Base-by-base conservation (phyloP, 2,329 filamentous ascomycete genomes). In the Colletotrichum phormii region DNA sequence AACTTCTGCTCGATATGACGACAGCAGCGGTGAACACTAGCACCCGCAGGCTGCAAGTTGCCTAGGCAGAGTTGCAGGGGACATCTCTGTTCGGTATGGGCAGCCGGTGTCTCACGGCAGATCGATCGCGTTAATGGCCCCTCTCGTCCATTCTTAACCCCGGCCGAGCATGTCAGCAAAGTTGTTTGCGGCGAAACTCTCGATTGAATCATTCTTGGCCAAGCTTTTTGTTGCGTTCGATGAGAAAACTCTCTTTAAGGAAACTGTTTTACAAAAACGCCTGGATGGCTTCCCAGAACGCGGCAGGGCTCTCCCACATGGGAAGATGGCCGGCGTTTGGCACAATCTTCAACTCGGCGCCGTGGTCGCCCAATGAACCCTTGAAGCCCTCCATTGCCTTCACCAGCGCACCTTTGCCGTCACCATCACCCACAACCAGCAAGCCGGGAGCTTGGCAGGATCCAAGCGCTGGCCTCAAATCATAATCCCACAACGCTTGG, bases 361-460 rank as follows among this genome's bases (percentile, higher is more conserved):
- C 89, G 0, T 81, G 79, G 11, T 84, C 80, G 0, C 92, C 91
- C 54, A 94, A 80, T 22, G 84, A 80, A 0, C 82, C 86, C 67
- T 87, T 90, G 87, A 95, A 94, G 15, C 90, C 90, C 66, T 92
- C 90, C 94, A 97, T 97, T 4, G 92, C 93, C 84, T 91, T 91
- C 0, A 94, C 93, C 65, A 97, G 79, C 1, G 93, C 92, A 1
- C 89, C 89, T 76, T 88, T 89, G 0, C 91, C 94, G 78, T 97
- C 95, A 0, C 87, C 88, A 15, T 91, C 90, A 1, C 94, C 94
- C 0, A 92, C 94, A 0, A 95, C 88, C 65, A 97, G 89, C 64
- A 94, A 80, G 0, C 90, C 92, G 0, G 90, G 90, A 0, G 91
- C 89, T 15, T 80, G 80, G 76, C 89, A 90, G 0, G 63, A 79